Conservation (phyloP, 306 rosid genomes). For the Malus asiatica region DNA sequence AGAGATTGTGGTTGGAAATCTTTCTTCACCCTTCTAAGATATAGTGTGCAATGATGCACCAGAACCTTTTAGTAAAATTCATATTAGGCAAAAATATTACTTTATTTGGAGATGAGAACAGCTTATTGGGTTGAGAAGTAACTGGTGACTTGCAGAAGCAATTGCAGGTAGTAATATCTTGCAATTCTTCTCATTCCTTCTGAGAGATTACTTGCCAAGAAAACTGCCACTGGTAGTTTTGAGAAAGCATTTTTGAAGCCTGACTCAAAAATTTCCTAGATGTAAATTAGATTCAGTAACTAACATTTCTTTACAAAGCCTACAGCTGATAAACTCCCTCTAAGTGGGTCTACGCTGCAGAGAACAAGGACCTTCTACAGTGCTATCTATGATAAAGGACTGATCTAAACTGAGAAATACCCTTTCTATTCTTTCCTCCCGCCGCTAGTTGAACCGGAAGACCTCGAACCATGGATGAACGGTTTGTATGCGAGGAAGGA, state of each 20-base stretch:
- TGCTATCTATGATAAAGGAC: conserved; percentile 15
- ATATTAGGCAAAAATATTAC: too few species aligned
- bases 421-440: neutral
- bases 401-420: conserved; percentile 16
- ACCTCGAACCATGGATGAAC: conserved; percentile 15
- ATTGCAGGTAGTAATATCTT: neutral
- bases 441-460: conserved; percentile 1
- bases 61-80: too few species aligned
- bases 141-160: neutral
- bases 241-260: conserved; percentile 1
- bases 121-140: neutral
- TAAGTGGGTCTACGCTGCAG: conserved; percentile 6
- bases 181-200: neutral
- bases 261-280: neutral
- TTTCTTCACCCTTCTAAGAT: too few species aligned
- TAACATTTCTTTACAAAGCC: conserved; percentile 16
- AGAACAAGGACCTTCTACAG: neutral
- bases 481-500: conserved; percentile 18
- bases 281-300: neutral
- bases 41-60: too few species aligned
- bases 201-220: neutral
- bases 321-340: neutral
- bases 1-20: too few species aligned
- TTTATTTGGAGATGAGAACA: too few species aligned
- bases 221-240: neutral